Evolutionary conservation across 495 filamentous ascomycete species (phyloP).

Genomic region (Delitschia confertaspora): DNA sequence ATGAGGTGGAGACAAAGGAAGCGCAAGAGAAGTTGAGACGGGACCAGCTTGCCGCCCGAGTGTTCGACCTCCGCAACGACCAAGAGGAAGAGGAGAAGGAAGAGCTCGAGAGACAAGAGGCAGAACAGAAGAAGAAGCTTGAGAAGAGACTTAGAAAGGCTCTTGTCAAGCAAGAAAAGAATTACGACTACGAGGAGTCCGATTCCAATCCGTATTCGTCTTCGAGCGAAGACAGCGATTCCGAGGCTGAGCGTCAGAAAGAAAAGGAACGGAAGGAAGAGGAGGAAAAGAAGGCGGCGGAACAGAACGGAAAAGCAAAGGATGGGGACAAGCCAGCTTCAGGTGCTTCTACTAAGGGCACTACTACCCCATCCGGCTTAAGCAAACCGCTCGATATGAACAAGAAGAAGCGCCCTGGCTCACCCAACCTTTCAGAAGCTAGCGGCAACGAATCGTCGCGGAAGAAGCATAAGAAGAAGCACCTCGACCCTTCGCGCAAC

Average conservation of each 20-base stretch:
- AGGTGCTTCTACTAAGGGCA: constrained; percentile 51
- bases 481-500: constrained; percentile 34
- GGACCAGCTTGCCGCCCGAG: constrained; percentile 77
- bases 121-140: constrained; percentile 57
- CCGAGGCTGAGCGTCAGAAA: constrained; percentile 27
- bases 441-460: constrained; percentile 82
- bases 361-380: constrained; percentile 62
- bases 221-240: constrained; percentile 18
- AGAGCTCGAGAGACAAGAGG: constrained; percentile 74
- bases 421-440: constrained; percentile 76
- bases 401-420: constrained; percentile 77
- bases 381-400: constrained; percentile 33
- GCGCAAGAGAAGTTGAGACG: constrained; percentile 75
- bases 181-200: constrained; percentile 71
- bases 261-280: constrained; percentile 52
- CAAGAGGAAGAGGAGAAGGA: constrained; percentile 54
- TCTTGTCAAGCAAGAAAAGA: constrained; percentile 73
- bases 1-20: constrained; percentile 81
- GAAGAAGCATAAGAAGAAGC: constrained; percentile 71
- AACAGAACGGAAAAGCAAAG: constrained; percentile 43
- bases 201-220: constrained; percentile 67
- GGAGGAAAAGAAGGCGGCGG: constrained; percentile 62
- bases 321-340: constrained; percentile 32
- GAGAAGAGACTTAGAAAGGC: constrained; percentile 64
- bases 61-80: constrained; percentile 57